Conservation (phyloP, 2,329 filamentous ascomycete genomes). For the Verticillium dahliae region DNA sequence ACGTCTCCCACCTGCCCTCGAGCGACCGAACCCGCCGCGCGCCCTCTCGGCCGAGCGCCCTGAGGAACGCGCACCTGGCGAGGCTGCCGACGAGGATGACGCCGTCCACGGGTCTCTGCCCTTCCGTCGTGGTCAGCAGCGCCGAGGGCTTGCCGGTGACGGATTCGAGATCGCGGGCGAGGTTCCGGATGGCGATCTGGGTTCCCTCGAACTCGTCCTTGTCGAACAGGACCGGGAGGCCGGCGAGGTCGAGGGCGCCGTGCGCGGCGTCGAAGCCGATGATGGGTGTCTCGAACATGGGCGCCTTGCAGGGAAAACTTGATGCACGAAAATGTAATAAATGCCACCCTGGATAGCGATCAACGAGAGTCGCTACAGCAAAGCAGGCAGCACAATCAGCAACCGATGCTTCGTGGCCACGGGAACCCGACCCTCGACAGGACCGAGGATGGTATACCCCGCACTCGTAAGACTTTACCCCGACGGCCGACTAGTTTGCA, state of each 20-base stretch:
- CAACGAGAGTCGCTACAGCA: not conserved
- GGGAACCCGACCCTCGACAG: not conserved
- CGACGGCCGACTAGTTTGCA: not conserved
- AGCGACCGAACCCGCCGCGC: constrained; percentile 41
- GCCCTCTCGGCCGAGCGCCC: constrained; percentile 32
- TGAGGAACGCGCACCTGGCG: constrained; percentile 38
- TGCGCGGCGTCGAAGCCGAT: constrained; percentile 16
- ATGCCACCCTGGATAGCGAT: not conserved
- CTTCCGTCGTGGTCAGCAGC: constrained; percentile 1
- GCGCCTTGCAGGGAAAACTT: not conserved
- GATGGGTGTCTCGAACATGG: constrained; percentile 19
- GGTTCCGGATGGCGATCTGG: constrained; percentile 12
- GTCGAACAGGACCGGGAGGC: not conserved
- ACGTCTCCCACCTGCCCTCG: constrained; percentile 52
- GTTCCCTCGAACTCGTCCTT: constrained; percentile 6
- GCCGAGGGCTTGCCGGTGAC: constrained; percentile 14
- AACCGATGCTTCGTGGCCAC: not conserved
- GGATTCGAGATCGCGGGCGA: constrained; percentile 17
- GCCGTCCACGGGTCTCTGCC: constrained; percentile 13
- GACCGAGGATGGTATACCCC: not conserved
- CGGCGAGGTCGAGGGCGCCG: constrained; percentile 1
- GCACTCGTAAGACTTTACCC: not conserved
- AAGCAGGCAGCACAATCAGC: not conserved
- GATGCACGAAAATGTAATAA: not conserved
- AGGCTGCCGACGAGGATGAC: constrained; percentile 34